A percentile compares a stretch with the other conserved stretches of the same genome.
Conservation (phyloP, 805 yeast species). For the Yueomyces sinensis region DNA sequence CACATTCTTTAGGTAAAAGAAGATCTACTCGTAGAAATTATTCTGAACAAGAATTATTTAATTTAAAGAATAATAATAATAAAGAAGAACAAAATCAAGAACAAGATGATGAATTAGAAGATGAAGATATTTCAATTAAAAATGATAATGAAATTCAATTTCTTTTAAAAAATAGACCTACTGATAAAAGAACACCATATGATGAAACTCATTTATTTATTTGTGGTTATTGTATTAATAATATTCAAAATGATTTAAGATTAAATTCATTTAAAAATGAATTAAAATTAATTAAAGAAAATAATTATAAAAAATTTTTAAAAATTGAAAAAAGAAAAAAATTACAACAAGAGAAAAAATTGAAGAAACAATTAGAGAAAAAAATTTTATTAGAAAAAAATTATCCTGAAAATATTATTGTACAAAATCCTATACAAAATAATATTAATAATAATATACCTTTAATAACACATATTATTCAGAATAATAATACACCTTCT, state of each 20-base stretch:
- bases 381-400: not conserved
- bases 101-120: not conserved
- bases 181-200: conserved; percentile 13
- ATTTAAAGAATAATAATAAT: no score
- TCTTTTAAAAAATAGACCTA: conserved; percentile 10
- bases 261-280: conserved; percentile 12
- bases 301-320: conserved; percentile 14
- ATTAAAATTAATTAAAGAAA: conserved; percentile 10
- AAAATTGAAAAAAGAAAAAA: conserved; percentile 19
- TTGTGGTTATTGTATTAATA: conserved; percentile 15
- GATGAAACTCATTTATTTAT: conserved; percentile 13
- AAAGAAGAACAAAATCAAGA: not conserved
- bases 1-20: conserved; percentile 5
- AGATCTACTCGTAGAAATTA: conserved; percentile 10
- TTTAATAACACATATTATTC: no score
- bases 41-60: conserved; percentile 1
- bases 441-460: not conserved
- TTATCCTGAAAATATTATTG: no score
- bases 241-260: conserved; percentile 13
- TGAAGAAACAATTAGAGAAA: not conserved
- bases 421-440: not conserved
- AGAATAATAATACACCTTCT: not conserved
- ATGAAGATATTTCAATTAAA: not conserved
- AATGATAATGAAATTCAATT: not conserved
- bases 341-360: conserved; percentile 12